Evolutionary conservation across 371 early-diverging fungal genomes (phyloP), one percentile per base, ranked within the genome.

Genomic region (Rhizopus arrhizus): DNA sequence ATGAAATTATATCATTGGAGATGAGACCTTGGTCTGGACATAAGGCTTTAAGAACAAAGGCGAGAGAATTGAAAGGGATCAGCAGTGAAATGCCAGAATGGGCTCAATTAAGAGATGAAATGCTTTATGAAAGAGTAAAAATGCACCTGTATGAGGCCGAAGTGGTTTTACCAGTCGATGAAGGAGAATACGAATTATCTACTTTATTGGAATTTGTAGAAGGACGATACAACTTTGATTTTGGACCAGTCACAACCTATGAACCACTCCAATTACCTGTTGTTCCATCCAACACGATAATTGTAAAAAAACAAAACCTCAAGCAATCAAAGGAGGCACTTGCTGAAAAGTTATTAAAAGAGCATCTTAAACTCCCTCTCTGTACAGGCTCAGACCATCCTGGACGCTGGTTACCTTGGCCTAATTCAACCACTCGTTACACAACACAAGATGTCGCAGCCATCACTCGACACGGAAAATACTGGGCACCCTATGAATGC

Each of bases 401-500:
- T 22, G 84, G 84, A 1, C 76, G 84, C 10, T 84, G 84, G 84
- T 41, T 84, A 3, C 58, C 63, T 7, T 63, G 58, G 59, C 61
- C 51, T 35, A 58, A 38, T 38, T 22, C 22, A 22, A 22, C 22
- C 22, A 22, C 22, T 22, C 22, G 33, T n/a, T 31, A 29, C 35
- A 43, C 13, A 13, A 43, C 43, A 9, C 13, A 36, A 36, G 11
- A 52, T 28, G 34, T 54, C 8, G 5, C 13, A 15, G 65, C 49
- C 9, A n/a, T 50, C 22, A 56, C 59, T 22, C 38, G 59, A 9
- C 36, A 59, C 34, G 36, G 35, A 16, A 73, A 69, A 48, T 70
- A 81, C 13, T 84, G 84, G 84, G 70, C 81, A 8, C 84, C 84
- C 2, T 82, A 74, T 50, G 35, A 22, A 0, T 84, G 84, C 32